A percentile compares a stretch with the other conserved stretches of the same genome.
Evolutionary conservation across 108 stramenopile species (phyloP).

Genomic region (Skeletonema grethae): DNA sequence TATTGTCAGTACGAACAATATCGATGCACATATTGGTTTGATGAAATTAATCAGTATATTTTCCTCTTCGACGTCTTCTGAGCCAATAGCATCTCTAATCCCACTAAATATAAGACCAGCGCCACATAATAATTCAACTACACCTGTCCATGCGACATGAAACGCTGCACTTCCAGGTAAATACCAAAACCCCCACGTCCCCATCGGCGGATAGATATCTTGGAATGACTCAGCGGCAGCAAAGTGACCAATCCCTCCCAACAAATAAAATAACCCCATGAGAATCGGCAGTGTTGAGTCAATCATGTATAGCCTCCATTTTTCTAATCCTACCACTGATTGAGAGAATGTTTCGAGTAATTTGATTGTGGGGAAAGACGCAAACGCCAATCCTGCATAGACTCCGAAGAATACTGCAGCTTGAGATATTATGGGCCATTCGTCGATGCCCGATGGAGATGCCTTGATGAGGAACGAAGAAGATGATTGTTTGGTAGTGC

Average conservation of each 20-base stretch:
- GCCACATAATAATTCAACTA: conserved; percentile 73
- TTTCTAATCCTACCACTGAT: conserved; percentile 20
- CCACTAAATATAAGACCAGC: conserved; percentile 47
- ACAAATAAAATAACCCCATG: conserved; percentile 64
- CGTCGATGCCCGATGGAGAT: conserved; percentile 52
- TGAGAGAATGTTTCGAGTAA: conserved; percentile 27
- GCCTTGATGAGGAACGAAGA: not conserved
- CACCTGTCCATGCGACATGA: conserved; percentile 77
- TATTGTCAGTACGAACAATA: conserved; percentile 58
- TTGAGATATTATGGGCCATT: conserved; percentile 37
- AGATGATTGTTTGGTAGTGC: not conserved
- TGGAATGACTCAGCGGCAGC: conserved; percentile 56
- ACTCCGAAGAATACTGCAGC: conserved; percentile 37
- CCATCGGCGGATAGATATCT: conserved; percentile 72
- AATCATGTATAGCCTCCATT: conserved; percentile 24
- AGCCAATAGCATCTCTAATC: conserved; percentile 19
- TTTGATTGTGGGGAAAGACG: conserved; percentile 25
- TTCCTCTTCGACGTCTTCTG: conserved; percentile 17
- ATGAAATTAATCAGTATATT: conserved; percentile 11
- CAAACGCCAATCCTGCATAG: conserved; percentile 31
- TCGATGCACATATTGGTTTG: conserved; percentile 54
- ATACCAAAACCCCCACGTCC: conserved; percentile 86
- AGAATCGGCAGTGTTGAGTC: conserved; percentile 57
- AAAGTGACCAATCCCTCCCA: conserved; percentile 78
- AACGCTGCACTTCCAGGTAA: conserved; percentile 73